Conservation (phyloP, 1,284 basidiomycete species). For the Ustilago hordei region DNA sequence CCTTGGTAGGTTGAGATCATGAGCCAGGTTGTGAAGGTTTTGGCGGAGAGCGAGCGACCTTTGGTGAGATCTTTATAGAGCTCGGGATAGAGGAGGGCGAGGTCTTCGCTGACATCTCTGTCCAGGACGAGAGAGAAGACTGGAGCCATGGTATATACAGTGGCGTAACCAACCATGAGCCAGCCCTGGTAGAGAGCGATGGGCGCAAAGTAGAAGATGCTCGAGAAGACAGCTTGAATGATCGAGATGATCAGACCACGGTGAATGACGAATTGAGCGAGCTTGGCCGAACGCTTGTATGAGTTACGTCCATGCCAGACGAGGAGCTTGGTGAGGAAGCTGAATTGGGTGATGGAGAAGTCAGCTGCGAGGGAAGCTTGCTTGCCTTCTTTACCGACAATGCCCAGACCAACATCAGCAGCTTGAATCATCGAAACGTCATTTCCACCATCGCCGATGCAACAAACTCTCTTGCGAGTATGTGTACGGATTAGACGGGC, state of each 20-base stretch:
- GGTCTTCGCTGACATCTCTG: conserved; percentile 92
- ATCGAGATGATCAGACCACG: conserved; percentile 93
- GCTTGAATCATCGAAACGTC: conserved; percentile 97
- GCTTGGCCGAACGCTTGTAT: conserved; percentile 95
- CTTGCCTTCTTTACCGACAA: conserved; percentile 98
- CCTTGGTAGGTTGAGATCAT: conserved; percentile 99
- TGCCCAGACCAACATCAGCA: conserved; percentile 93
- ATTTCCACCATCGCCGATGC: conserved; percentile 95
- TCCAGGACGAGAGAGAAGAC: conserved; percentile 97
- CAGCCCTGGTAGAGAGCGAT: conserved; percentile 98
- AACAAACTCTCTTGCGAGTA: conserved; percentile 95
- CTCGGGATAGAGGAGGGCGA: conserved; percentile 95
- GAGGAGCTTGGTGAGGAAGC: conserved; percentile 90
- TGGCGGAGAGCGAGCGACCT: conserved; percentile 81
- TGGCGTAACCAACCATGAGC: conserved; percentile 98
- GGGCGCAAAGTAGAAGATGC: conserved; percentile 98
- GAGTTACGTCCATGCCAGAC: conserved; percentile 98
- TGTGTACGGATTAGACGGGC: conserved; percentile 88
- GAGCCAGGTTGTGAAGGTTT: conserved; percentile 98
- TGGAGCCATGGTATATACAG: conserved; percentile 97
- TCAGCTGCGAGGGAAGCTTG: conserved; percentile 98
- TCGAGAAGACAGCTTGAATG: conserved; percentile 88
- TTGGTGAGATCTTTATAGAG: conserved; percentile 92
- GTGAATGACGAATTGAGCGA: conserved; percentile 98
- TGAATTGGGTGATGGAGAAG: conserved; percentile 97